phyloP scores from a whole-genome alignment of 768 basidiomycete species.

The Suillus spraguei region DNA sequence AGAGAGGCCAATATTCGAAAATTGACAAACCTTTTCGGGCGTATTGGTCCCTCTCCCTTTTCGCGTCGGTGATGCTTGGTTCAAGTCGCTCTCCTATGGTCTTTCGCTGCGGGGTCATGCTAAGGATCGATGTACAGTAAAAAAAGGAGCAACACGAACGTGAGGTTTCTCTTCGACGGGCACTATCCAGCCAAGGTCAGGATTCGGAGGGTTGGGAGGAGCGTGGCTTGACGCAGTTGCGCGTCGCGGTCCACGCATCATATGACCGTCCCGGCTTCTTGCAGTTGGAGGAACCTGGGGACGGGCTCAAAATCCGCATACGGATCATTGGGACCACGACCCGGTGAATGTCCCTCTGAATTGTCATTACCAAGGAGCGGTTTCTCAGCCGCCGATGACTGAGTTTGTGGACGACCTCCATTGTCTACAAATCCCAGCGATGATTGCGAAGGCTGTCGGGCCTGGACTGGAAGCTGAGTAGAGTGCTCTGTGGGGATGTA shows the following conservation, averaged over 20 bases:
- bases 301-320: conserved; percentile 14
- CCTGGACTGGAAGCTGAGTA: not conserved
- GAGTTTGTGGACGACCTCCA: not conserved
- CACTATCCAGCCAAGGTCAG: conserved; percentile 30
- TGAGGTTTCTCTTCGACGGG: conserved; percentile 23
- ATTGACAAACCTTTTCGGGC: conserved; percentile 41
- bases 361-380: conserved; percentile 10
- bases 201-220: not conserved
- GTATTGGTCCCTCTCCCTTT: conserved; percentile 46
- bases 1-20: not conserved
- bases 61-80: conserved; percentile 55
- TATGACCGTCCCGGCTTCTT: conserved; percentile 21
- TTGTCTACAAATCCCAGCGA: not conserved
- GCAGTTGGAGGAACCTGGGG: conserved; percentile 11
- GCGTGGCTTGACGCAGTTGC: not conserved
- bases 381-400: conserved; percentile 15
- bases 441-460: not conserved
- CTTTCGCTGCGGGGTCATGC: conserved; percentile 23
- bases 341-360: conserved; percentile 13
- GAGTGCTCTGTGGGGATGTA: not conserved
- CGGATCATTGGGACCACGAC: conserved; percentile 13
- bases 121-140: not conserved
- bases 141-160: conserved; percentile 18
- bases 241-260: conserved; percentile 18
- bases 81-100: conserved; percentile 55